Evolutionary conservation across 2,329 filamentous ascomycete species (phyloP), one percentile per base, ranked within the genome.

Genomic region (Didymella keratinophila): DNA sequence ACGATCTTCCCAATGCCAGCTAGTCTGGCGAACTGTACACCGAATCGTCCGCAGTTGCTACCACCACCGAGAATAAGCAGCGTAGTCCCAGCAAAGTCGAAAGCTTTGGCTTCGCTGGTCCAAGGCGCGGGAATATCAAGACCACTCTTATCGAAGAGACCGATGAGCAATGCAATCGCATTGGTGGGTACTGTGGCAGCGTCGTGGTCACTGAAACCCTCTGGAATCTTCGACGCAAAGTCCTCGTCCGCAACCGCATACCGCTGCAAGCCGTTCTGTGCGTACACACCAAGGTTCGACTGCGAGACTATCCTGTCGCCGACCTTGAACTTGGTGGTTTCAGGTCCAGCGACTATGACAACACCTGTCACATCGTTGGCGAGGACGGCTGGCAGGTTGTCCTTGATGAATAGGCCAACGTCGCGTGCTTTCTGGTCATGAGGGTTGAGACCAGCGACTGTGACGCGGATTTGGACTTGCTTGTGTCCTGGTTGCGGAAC

Each of bases 271-370:
- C 21, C 36, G 11, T 21, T 50, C n/a, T 50, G 47, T 7, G 16
- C 4, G 20, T 50, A 16, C 1, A 23, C 47, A 27, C 27, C 36
- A 5, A 50, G 25, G 2, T 23, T 9, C 21, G 36, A 50, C 21
- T 50, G 47, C 6, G 47, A 41, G 5, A 52, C 28, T 16, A 52
- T 18, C 2, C 39, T 34, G 67, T 88, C 85, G n/a, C 86, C 86
- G 42, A 80, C 74, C 64, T 81, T 79, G 77, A 85, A 86, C 27
- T 78, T 75, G 8, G 70, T 78, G 14, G 87, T 85, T 11, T 81
- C 80, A 2, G 78, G 71, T 41, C 86, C 86, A 10, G 85, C 78
- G 1, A 72, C 76, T 18, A 79, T 71, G 27, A 85, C 81, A 0
- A 74, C 69, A 32, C 82, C 83, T 4, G 81, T 79, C 9, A 82